These are phyloP conservation scores for Blastocystis sp. DNA, from an alignment of 352 stramenopile species.

Conservation along the genomic window DNA sequence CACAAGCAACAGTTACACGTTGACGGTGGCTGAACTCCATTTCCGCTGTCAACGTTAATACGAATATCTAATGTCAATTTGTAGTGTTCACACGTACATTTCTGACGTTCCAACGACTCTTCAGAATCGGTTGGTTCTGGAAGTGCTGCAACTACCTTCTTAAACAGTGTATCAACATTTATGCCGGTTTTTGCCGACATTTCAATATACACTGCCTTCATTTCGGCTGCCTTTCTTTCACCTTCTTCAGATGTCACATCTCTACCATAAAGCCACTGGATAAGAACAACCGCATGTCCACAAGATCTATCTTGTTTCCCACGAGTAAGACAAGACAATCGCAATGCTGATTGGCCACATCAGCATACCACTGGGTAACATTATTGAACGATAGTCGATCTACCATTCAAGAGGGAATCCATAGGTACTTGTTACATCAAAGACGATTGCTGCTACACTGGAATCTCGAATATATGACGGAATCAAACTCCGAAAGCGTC, in stretches of 20 bases:
- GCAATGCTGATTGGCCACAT: conserved; percentile 90
- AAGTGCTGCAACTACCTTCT: conserved; percentile 90
- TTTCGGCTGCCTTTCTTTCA: conserved; percentile 88
- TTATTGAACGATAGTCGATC: conserved; percentile 92
- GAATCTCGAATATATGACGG: conserved; percentile 60
- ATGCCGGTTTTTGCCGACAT: conserved; percentile 88
- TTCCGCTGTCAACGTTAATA: conserved; percentile 1
- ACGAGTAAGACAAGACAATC: conserved; percentile 98
- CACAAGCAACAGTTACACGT: not conserved
- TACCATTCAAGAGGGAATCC: conserved; percentile 54
- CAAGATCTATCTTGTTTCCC: conserved; percentile 98
- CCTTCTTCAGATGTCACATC: conserved; percentile 92
- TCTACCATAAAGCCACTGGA: conserved; percentile 62
- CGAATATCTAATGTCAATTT: conserved; percentile 34
- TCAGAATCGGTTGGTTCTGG: conserved; percentile 69
- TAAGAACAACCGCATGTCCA: conserved; percentile 75
- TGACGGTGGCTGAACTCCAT: not conserved
- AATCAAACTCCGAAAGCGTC: conserved; percentile 58
- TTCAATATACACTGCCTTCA: conserved; percentile 98
- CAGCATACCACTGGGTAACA: conserved; percentile 96
- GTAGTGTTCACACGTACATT: not conserved
- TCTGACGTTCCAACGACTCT: not conserved
- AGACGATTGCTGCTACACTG: conserved; percentile 39
- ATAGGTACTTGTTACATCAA: conserved; percentile 11
- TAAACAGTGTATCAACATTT: conserved; percentile 93